Evolutionary conservation across 2,329 filamentous ascomycete species (phyloP).

Genomic region (Penicillium sp.): DNA sequence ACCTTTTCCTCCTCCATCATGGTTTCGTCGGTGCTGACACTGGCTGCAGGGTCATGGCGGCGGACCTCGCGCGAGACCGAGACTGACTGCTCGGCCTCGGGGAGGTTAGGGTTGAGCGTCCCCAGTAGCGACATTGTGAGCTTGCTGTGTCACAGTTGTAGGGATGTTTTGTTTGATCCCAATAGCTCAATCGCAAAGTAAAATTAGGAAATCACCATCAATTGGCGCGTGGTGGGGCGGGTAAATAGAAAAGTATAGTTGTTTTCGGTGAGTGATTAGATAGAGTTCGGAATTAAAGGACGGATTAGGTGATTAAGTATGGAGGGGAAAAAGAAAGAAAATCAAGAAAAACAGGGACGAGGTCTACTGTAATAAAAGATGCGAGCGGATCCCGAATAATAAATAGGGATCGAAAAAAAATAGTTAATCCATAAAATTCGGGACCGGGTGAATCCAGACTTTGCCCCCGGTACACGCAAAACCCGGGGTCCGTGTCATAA

Average conservation of each 20-base stretch:
- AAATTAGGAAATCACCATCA: constrained; percentile 11
- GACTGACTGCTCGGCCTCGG: constrained; percentile 14
- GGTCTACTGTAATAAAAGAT: neutral
- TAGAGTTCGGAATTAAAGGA: neutral
- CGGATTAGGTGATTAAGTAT: neutral
- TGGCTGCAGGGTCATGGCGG: constrained; percentile 21
- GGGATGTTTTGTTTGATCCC: neutral
- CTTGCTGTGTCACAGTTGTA: constrained; percentile 1
- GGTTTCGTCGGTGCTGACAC: constrained; percentile 32
- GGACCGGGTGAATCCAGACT: neutral
- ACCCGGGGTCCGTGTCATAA: neutral
- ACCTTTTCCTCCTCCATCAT: constrained; percentile 25
- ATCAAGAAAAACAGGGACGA: too few species aligned
- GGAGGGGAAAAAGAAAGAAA: neutral
- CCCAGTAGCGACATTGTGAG: constrained; percentile 36
- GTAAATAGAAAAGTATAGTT: neutral
- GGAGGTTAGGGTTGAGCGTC: constrained; percentile 32
- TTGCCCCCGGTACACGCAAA: neutral
- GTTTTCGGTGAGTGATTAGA: neutral
- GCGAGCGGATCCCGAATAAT: neutral
- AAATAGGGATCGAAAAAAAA: neutral
- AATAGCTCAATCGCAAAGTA: neutral
- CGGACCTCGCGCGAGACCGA: constrained; percentile 12
- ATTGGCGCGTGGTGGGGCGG: neutral
- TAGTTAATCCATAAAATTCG: neutral